Evolutionary conservation across 2,329 filamentous ascomycete genomes (phyloP), one percentile per base, ranked within the genome.

Genomic region (Pyrenochaeta sp.): DNA sequence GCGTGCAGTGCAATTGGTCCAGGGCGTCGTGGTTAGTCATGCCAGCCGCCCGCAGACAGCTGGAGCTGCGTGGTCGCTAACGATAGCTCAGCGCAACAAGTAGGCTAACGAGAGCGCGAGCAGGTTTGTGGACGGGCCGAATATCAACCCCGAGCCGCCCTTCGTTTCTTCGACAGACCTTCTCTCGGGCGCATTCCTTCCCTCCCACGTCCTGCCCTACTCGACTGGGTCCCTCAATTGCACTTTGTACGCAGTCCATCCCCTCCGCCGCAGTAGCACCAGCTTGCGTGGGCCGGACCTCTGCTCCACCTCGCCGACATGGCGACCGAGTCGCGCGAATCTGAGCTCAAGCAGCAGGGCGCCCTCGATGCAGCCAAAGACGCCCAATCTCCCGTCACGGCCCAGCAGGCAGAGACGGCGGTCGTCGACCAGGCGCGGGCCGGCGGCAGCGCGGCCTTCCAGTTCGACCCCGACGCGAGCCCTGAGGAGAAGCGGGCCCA

Each of bases 381-480:
- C 75, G 88, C 91, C 36, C 79, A 91, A 67, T 90, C 84, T 74
- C 80, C 79, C 44, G 85, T 93, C 64, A 86, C 87, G 0, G 83
- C 91, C 46, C 86, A 90, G 40, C 88, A 89, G 63, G 91, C 91
- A 32, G 86, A 96, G 79, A 84, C 86, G 66, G 86, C 86, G 69
- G 85, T 97, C 48, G 84, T 96, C 27, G 83, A 91, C 52, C 89
- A 96, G 77, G 92, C 91, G 66, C 87, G 85, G 72, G 90, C 90
- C 70, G 91, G 90, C 12, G 95, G 95, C 42, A 87, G 90, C 25
- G 81, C 89, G 30, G 93, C 92, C 63, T 95, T 91, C 75, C 86
- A 89, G 61, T 99, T 98, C 80, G 86, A 99, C 74, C 92, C 95
- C 0, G 81, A 97, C 81, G 93, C 93, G 42, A 89, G 85, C 43